phyloP scores from a whole-genome alignment of 2,329 filamentous ascomycete genomes.

The Microcera coccophila region DNA sequence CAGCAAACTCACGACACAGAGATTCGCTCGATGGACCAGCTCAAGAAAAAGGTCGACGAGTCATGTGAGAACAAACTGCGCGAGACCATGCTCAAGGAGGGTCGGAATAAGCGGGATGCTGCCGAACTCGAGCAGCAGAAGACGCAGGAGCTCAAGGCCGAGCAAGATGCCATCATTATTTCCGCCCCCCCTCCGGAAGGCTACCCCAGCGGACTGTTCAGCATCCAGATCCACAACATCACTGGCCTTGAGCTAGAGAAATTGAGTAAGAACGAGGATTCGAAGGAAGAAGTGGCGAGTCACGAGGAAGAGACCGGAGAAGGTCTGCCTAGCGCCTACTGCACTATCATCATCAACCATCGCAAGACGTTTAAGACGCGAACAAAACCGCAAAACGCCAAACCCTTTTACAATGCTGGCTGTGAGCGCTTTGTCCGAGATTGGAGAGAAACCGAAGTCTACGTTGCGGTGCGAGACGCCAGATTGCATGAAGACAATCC shows the following conservation, averaged over 20 bases:
- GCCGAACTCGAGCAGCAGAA: slow-evolving; percentile 65
- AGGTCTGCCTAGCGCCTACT: slow-evolving; percentile 66
- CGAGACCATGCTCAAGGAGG: slow-evolving; percentile 50
- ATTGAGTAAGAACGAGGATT: slow-evolving; percentile 53
- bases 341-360: slow-evolving; percentile 70
- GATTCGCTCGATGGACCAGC: slow-evolving; percentile 53
- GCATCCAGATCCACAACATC: slow-evolving; percentile 69
- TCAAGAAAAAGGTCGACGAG: slow-evolving; percentile 54
- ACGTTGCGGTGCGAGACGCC: slow-evolving; percentile 63
- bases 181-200: slow-evolving; percentile 60
- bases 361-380: slow-evolving; percentile 65
- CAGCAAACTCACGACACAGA: slow-evolving; percentile 57
- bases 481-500: slow-evolving; percentile 67
- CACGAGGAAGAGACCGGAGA: slow-evolving; percentile 60
- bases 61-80: slow-evolving; percentile 59
- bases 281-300: slow-evolving; percentile 43
- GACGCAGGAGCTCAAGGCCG: slow-evolving; percentile 59
- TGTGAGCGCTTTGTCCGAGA: slow-evolving; percentile 69
- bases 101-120: slow-evolving; percentile 49
- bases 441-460: slow-evolving; percentile 63
- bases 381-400: slow-evolving; percentile 73
- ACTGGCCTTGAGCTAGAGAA: slow-evolving; percentile 61
- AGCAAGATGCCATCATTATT: slow-evolving; percentile 62
- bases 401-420: slow-evolving; percentile 75
- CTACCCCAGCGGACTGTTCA: slow-evolving; percentile 63